A percentile compares a stretch with the other conserved stretches of the same genome.
Evolutionary conservation across 2,329 filamentous ascomycete genomes (phyloP).

Genomic region (Seiridium unicorne): DNA sequence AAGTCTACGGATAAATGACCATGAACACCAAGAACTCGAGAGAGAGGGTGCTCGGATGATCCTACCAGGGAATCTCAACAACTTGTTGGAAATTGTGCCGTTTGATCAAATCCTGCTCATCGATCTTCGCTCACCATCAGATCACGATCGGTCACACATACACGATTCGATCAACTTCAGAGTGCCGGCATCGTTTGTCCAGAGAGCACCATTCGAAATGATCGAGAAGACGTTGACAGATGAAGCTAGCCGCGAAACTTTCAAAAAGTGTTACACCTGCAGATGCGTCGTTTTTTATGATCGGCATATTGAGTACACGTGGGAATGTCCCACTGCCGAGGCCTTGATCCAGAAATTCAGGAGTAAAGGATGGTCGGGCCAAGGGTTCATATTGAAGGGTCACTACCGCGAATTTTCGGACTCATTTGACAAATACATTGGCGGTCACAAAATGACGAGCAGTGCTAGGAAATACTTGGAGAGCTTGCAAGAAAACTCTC

Average conservation of each 20-base stretch:
- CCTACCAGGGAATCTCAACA: slow-evolving; percentile 48
- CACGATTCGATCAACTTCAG: slow-evolving; percentile 51
- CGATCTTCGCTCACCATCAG: slow-evolving; percentile 45
- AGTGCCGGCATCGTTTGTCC: slow-evolving; percentile 47
- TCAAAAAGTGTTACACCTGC: slow-evolving; percentile 44
- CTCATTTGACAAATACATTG: slow-evolving; percentile 51
- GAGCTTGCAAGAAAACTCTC: slow-evolving; percentile 31
- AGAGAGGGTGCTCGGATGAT: slow-evolving; percentile 44
- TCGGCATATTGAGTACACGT: slow-evolving; percentile 44
- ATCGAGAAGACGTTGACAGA: slow-evolving; percentile 49
- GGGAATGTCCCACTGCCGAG: slow-evolving; percentile 50
- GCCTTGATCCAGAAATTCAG: slow-evolving; percentile 44
- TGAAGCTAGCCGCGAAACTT: slow-evolving; percentile 43
- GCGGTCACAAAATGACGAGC: slow-evolving; percentile 38
- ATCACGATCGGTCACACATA: slow-evolving; percentile 52
- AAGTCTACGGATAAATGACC: slow-evolving; percentile 39
- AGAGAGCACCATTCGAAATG: slow-evolving; percentile 46
- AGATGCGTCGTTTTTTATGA: slow-evolving; percentile 54
- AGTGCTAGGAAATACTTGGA: slow-evolving; percentile 39
- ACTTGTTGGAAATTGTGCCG: slow-evolving; percentile 48
- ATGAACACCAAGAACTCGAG: slow-evolving; percentile 19
- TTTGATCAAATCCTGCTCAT: slow-evolving; percentile 45
- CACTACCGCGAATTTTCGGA: slow-evolving; percentile 54
- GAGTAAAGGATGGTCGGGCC: slow-evolving; percentile 46
- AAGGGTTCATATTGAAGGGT: slow-evolving; percentile 54